A percentile compares a stretch with the other conserved stretches of the same genome.
Conservation (phyloP, 192 early-diverging fungal species). For the Coemansia guatemalensis region DNA sequence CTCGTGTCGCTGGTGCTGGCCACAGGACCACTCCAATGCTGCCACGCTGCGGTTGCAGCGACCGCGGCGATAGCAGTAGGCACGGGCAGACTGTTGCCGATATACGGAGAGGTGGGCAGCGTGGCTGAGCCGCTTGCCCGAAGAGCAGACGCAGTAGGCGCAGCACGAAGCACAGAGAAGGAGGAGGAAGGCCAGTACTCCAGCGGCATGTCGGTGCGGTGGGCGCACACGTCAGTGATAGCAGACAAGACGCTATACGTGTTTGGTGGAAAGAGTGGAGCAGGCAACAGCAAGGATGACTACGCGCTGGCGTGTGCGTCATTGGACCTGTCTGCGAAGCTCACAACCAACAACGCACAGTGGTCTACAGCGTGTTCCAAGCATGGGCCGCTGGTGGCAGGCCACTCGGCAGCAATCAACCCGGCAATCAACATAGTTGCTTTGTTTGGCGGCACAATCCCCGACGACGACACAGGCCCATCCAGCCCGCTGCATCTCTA, state of each 20-base stretch:
- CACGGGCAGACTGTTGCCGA: not conserved
- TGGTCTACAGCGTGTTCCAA: conserved; percentile 23
- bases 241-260: conserved; percentile 49
- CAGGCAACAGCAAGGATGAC: conserved; percentile 20
- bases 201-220: conserved; percentile 23
- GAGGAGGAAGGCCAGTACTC: conserved; percentile 10
- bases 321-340: conserved; percentile 26
- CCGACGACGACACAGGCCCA: conserved; percentile 7
- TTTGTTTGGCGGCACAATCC: conserved; percentile 36
- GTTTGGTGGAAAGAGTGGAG: conserved; percentile 31
- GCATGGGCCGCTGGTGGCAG: conserved; percentile 28
- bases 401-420: conserved; percentile 35
- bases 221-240: conserved; percentile 35
- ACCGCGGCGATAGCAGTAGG: not conserved
- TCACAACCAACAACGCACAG: conserved; percentile 17
- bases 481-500: conserved; percentile 26
- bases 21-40: conserved; percentile 5
- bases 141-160: not conserved
- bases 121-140: not conserved
- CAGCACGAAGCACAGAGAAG: not conserved
- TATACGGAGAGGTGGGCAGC: not conserved
- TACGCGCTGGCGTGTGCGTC: conserved; percentile 33
- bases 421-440: conserved; percentile 39
- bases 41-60: conserved; percentile 8
- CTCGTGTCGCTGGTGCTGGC: conserved; percentile 8